Base-by-base conservation (phyloP, 306 rosid species). In the Quercus agrifolia region DNA sequence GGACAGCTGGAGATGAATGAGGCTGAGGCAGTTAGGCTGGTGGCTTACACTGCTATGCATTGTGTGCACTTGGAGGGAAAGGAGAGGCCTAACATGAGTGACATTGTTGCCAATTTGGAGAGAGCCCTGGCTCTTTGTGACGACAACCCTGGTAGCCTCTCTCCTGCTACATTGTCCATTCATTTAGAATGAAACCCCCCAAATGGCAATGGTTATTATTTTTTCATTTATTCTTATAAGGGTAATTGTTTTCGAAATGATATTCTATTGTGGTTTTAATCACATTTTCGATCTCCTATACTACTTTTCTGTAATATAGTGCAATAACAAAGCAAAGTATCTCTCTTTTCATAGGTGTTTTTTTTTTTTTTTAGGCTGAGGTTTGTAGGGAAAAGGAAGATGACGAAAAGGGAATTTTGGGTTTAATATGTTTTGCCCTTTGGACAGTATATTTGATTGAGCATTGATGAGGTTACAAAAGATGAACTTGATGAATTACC, bases 51-150 rank as follows among this genome's bases (percentile, higher is more conserved):
- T 5, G 85, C 91, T 4, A 23, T 75, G 78, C 83, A 79, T 75
- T 87, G 89, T 67, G 85, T 85, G 64, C 83, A 70, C 2, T 72
- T 85, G 74, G 88, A 87, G 67, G 91, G 91, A 27, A 79, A 72
- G 35, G 85, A 80, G 66, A 75, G 91, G 84, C 91, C 87, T 64
- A 25, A 49, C 14, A 74, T 87, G 80, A 62, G 56, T n/a, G 88
- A 85, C 44, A 68, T 85, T 54, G 87, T 87, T 18, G 80, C 81
- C 31, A 58, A 75, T 76, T 75, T 87, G 76, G 89, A 87, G 70
- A 80, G 74, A 52, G 89, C 88, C n/a, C 7, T 82, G 49, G 76
- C 59, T 56, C 87, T 80, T 62, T 87, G 83, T 41, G 74, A 82
- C 15, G 76, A 64, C 14, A 74, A 75, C 1, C 63, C 23, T 9